Conservation (phyloP, 2,329 filamentous ascomycete species). For the Pyricularia grisea region DNA sequence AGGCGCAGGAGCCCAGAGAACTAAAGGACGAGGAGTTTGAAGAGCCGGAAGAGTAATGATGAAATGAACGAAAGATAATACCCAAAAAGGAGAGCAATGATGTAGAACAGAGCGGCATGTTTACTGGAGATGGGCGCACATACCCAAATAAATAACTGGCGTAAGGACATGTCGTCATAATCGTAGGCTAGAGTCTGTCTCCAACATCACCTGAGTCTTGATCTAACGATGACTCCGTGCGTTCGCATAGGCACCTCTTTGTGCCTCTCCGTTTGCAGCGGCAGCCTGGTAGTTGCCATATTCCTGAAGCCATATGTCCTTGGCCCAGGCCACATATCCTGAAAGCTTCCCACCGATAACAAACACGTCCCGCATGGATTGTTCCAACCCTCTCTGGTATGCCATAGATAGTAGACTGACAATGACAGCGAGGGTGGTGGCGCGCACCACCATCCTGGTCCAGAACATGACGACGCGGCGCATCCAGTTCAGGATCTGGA, state of each 20-base stretch:
- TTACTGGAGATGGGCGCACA: neutral
- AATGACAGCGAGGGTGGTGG: slow-evolving; percentile 56
- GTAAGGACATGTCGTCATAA: neutral
- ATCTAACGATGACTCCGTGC: neutral
- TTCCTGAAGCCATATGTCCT: slow-evolving; percentile 46
- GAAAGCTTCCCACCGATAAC: slow-evolving; percentile 31
- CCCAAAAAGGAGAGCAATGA: neutral
- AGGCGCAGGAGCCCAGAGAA: slow-evolving; percentile 85
- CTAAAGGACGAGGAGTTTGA: slow-evolving; percentile 56
- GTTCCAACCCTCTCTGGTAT: slow-evolving; percentile 57
- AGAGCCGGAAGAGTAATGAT: slow-evolving; percentile 22
- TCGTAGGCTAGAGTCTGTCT: neutral
- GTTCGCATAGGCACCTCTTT: neutral
- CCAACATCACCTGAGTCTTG: neutral
- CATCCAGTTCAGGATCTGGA: slow-evolving; percentile 62
- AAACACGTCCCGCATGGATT: slow-evolving; percentile 49
- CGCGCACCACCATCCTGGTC: slow-evolving; percentile 53
- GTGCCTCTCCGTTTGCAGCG: slow-evolving; percentile 14
- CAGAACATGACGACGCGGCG: slow-evolving; percentile 68
- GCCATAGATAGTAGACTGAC: slow-evolving; percentile 43
- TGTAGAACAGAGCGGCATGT: neutral
- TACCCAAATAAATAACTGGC: neutral
- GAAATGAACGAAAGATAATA: neutral
- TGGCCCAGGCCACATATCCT: slow-evolving; percentile 37
- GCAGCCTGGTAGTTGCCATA: slow-evolving; percentile 47